phyloP scores from a whole-genome alignment of 108 stramenopile species.

The Bacterosira constricta region DNA sequence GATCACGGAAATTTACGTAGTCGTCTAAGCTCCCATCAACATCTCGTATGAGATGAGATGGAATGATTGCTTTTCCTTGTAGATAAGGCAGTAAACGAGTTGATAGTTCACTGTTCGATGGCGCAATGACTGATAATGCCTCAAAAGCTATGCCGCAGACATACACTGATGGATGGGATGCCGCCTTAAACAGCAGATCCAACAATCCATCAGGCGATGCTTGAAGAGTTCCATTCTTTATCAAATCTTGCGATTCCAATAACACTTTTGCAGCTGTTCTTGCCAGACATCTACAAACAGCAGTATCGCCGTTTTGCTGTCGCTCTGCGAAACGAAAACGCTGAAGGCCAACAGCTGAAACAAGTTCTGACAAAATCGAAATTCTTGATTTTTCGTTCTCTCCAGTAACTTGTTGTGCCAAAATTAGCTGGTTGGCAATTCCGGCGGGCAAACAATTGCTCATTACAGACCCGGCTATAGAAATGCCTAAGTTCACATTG shows the following conservation, averaged over 20 bases:
- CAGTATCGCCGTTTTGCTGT: conserved; percentile 46
- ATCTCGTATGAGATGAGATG: conserved; percentile 43
- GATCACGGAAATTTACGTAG: conserved; percentile 63
- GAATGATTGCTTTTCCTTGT: conserved; percentile 78
- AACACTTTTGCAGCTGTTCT: conserved; percentile 49
- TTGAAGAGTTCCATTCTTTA: conserved; percentile 23
- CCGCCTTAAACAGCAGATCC: conserved; percentile 67
- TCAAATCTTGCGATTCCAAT: conserved; percentile 34
- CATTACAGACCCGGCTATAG: conserved; percentile 42
- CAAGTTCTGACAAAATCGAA: conserved; percentile 58
- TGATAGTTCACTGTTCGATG: conserved; percentile 46
- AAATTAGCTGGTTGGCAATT: conserved; percentile 7
- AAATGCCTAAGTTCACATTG: conserved; percentile 20
- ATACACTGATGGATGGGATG: conserved; percentile 65
- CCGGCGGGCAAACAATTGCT: background rate
- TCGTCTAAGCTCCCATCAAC: conserved; percentile 56
- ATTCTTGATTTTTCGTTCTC: conserved; percentile 62
- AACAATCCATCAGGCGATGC: conserved; percentile 50
- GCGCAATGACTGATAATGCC: conserved; percentile 43
- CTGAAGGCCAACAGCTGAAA: conserved; percentile 70
- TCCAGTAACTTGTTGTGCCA: conserved; percentile 32
- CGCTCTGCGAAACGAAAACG: conserved; percentile 72
- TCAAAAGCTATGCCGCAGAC: conserved; percentile 67
- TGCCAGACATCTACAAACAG: conserved; percentile 55
- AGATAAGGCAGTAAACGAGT: conserved; percentile 65